A percentile compares a stretch with the other conserved stretches of the same genome.
Evolutionary conservation across 805 yeast species (phyloP).

Genomic region (Wickerhamomyces ciferrii): DNA sequence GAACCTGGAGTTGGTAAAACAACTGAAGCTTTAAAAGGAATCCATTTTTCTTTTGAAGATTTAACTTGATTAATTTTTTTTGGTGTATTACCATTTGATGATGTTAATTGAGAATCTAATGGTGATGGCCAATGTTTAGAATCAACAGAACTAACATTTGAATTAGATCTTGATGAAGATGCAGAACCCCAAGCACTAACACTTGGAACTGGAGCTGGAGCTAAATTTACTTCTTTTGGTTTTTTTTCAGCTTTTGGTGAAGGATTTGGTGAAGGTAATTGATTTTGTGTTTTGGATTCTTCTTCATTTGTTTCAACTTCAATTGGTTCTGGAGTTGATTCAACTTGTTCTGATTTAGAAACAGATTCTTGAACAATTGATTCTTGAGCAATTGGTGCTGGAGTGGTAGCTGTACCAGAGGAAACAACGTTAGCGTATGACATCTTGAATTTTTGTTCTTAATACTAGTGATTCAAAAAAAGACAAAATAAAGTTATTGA

Average conservation of each 20-base stretch:
- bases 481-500: too few species aligned
- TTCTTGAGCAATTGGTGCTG: slow-evolving; percentile 11
- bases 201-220: slow-evolving; percentile 64
- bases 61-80: slow-evolving; percentile 15
- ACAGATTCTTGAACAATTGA: slow-evolving; percentile 5
- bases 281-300: slow-evolving; percentile 6
- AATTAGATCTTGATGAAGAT: slow-evolving; percentile 20
- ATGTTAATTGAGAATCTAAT: slow-evolving; percentile 19
- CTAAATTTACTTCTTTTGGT: slow-evolving; percentile 29
- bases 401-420: slow-evolving; percentile 16
- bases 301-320: slow-evolving; percentile 5
- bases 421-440: slow-evolving; percentile 25
- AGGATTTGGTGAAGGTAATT: slow-evolving; percentile 22
- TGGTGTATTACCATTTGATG: neutral
- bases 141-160: slow-evolving; percentile 17
- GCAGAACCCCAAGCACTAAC: slow-evolving; percentile 55
- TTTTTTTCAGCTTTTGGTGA: slow-evolving; percentile 20
- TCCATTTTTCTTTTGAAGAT: slow-evolving; percentile 56
- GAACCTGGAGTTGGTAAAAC: slow-evolving; percentile 32
- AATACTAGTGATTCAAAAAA: too few species aligned
- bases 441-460: neutral
- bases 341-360: neutral
- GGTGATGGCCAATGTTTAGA: slow-evolving; percentile 31
- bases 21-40: slow-evolving; percentile 59
- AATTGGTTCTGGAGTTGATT: slow-evolving; percentile 1